Percentiles rank a stretch among this genome's conserved stretches.
Conservation (phyloP, 768 basidiomycete genomes). For the Panus rudis region DNA sequence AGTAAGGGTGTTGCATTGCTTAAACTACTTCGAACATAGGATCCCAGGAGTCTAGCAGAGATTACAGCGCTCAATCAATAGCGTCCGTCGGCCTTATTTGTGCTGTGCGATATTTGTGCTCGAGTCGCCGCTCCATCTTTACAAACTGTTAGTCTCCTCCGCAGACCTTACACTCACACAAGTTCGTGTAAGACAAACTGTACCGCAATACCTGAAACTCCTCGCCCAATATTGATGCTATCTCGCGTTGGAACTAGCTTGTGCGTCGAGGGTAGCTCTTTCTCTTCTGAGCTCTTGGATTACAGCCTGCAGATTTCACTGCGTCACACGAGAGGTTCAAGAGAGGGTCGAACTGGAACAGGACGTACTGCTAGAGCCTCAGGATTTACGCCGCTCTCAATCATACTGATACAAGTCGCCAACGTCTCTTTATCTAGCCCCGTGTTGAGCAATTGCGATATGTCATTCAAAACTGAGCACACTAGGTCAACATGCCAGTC, state of each 20-base stretch:
- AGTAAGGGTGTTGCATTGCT: too few relatives aligned
- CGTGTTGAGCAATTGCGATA: constrained; percentile 84
- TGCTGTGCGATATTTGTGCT: too few relatives aligned
- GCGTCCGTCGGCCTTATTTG: too few relatives aligned
- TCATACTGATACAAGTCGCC: constrained; percentile 88
- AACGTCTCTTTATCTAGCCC: constrained; percentile 85
- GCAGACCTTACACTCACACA: too few relatives aligned
- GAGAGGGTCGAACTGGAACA: constrained; percentile 1
- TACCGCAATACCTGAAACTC: too few relatives aligned
- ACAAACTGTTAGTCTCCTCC: too few relatives aligned
- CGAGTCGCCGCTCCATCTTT: too few relatives aligned
- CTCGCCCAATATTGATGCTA: too few relatives aligned
- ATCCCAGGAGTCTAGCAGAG: too few relatives aligned
- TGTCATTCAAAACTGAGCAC: constrained; percentile 69
- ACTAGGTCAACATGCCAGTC: background rate
- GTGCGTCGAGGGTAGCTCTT: constrained; percentile 35
- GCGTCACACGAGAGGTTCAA: constrained; percentile 2
- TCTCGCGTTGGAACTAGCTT: constrained; percentile 23
- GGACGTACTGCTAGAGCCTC: constrained; percentile 78
- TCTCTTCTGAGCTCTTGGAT: constrained; percentile 80
- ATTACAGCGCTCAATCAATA: too few relatives aligned
- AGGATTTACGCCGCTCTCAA: constrained; percentile 88
- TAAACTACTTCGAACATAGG: too few relatives aligned
- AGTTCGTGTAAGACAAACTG: too few relatives aligned
- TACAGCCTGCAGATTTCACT: constrained; percentile 52